Evolutionary conservation across 2,329 filamentous ascomycete genomes (phyloP), one percentile per base, ranked within the genome.

Genomic region (Clarireedia homoeocarpa): DNA sequence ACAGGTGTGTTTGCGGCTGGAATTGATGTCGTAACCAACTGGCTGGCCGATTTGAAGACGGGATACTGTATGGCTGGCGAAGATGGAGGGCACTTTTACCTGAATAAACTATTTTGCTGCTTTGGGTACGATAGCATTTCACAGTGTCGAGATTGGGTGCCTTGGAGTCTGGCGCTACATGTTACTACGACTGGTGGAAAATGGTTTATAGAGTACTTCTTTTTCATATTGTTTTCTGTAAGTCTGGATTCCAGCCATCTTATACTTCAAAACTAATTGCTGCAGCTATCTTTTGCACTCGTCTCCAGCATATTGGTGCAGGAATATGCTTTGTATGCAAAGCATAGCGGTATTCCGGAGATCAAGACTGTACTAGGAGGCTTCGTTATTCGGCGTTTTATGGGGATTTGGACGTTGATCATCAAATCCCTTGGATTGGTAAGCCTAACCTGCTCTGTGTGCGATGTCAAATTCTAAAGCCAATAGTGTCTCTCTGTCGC

Each of bases 341-440:
- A 88, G 69, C 92, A 97, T 68, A 96, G 90, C 69, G 92, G 92
- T 72, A 96, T 99, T 64, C 91, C 92, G 5, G 92, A 99, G 75
- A 95, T 99, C 73, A 99, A 99, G 77, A 96, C 91, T 2, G 83
- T 99, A 7, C 75, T 99, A 53, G 92, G 92, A 42, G 92, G 92
- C 5, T 96, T 96, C 70, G 86, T 99, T 34, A 96, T 99, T 59
- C 81, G 85, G 59, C 82, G 85, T 58, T 95, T 97, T 66, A 77
- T 97, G 67, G 89, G 91, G 9, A 77, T 78, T 34, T 96, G 91
- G 91, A 96, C 92, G 1, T 75, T 97, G 67, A 71, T 89, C 30
- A 91, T 91, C 55, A 97, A 97, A 70, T 95, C 91, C 1, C 71
- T 97, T 45, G 94, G 94, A 27, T 73, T 96, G 72, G 89, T 92